These are phyloP conservation scores for Exophiala phaeomuriformis DNA, from an alignment of 2,329 filamentous ascomycete genomes.

Conservation along the genomic window DNA sequence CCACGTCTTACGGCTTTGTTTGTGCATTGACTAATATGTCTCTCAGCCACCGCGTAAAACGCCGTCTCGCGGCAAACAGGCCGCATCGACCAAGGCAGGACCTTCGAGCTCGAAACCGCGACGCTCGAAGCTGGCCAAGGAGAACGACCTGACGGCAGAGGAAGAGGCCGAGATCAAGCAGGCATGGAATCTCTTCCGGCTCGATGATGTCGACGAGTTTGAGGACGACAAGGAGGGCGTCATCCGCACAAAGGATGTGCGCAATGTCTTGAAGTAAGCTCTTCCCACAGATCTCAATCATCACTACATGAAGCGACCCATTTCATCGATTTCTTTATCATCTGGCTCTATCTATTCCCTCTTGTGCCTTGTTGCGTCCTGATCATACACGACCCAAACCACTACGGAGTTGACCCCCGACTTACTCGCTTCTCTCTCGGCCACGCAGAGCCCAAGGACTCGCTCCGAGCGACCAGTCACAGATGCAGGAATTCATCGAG, in stretches of 20 bases:
- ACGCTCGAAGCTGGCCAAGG: slow-evolving; percentile 82
- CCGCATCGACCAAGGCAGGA: not conserved
- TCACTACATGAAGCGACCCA: too few relatives aligned
- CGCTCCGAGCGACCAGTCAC: slow-evolving; percentile 51
- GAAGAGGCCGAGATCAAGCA: slow-evolving; percentile 89
- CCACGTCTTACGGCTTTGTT: not conserved
- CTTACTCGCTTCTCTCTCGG: not conserved
- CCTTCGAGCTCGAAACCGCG: slow-evolving; percentile 43
- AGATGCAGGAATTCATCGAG: slow-evolving; percentile 68
- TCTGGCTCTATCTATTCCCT: not conserved
- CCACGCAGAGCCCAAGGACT: slow-evolving; percentile 68
- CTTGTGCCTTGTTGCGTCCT: not conserved
- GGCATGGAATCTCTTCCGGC: slow-evolving; percentile 73
- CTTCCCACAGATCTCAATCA: too few relatives aligned
- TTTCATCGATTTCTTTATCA: too few relatives aligned
- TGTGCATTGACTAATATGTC: not conserved
- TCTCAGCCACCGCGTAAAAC: slow-evolving; percentile 16
- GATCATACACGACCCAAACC: not conserved
- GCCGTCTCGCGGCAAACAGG: slow-evolving; percentile 29
- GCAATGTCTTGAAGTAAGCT: slow-evolving; percentile 64
- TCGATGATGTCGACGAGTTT: slow-evolving; percentile 47
- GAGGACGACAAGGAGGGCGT: slow-evolving; percentile 66
- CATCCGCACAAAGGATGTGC: slow-evolving; percentile 59
- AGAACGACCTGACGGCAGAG: slow-evolving; percentile 74
- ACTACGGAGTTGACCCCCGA: not conserved